Evolutionary conservation across 805 yeast species (phyloP).

Genomic region (Diddensiella santjacobensis): DNA sequence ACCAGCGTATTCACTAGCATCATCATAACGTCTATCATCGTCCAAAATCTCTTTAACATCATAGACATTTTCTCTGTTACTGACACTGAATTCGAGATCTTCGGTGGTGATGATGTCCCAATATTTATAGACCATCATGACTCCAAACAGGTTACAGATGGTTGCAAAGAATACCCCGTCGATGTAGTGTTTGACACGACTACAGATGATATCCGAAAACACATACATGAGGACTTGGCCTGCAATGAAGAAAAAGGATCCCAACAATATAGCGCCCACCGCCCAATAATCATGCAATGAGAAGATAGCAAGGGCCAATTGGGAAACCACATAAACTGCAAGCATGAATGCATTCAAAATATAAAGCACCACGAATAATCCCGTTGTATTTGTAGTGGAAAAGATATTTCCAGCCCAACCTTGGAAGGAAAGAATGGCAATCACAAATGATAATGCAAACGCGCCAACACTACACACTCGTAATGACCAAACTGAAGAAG

Average conservation of each 20-base stretch:
- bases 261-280: constrained; percentile 72
- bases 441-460: constrained; percentile 62
- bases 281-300: constrained; percentile 83
- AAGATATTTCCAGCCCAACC: constrained; percentile 46
- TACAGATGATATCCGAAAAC: constrained; percentile 63
- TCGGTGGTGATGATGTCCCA: constrained; percentile 97
- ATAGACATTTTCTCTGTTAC: constrained; percentile 44
- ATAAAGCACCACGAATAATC: constrained; percentile 66
- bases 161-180: constrained; percentile 89
- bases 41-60: constrained; percentile 34
- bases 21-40: constrained; percentile 27
- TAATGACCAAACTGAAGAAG: constrained; percentile 53
- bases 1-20: constrained; percentile 33
- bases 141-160: constrained; percentile 69
- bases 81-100: constrained; percentile 86
- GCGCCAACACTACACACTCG: constrained; percentile 51
- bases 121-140: constrained; percentile 93
- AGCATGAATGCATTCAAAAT: constrained; percentile 67
- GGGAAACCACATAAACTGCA: constrained; percentile 60
- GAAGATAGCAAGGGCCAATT: constrained; percentile 60
- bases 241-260: constrained; percentile 65
- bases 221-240: constrained; percentile 80
- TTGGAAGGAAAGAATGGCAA: constrained; percentile 70
- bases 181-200: constrained; percentile 71
- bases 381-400: constrained; percentile 55